A percentile compares a stretch with the other conserved stretches of the same genome.
Conservation (phyloP, 73 alveolate genomes). For the Paramecium tetraurelia region DNA sequence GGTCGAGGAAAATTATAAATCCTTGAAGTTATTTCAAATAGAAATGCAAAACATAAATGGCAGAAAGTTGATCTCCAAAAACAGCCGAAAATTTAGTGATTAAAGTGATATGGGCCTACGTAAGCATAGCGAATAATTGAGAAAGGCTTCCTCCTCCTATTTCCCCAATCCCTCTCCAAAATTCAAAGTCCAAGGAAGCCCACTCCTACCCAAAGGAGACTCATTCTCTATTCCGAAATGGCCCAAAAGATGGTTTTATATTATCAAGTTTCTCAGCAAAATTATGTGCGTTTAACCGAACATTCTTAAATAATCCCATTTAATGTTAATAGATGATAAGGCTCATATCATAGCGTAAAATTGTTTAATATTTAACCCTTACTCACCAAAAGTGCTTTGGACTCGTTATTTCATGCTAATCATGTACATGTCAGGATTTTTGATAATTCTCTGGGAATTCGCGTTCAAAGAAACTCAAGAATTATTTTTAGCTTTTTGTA, state of each 20-base stretch:
- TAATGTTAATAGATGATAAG: neutral
- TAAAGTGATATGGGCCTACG: constrained; percentile 6
- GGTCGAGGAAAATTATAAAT: constrained; percentile 41
- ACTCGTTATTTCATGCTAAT: neutral
- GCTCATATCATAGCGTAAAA: neutral
- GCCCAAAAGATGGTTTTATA: neutral
- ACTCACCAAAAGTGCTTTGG: neutral
- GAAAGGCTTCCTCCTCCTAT: neutral
- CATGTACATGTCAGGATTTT: neutral
- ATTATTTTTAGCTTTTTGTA: constrained; percentile 1
- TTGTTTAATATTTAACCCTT: neutral
- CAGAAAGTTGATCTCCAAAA: neutral
- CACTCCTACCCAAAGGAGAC: neutral
- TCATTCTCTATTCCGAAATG: neutral
- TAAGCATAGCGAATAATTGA: neutral
- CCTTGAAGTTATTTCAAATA: constrained; percentile 18
- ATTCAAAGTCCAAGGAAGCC: constrained; percentile 15
- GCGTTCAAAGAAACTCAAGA: neutral
- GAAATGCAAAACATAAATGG: constrained; percentile 27
- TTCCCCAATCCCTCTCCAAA: constrained; percentile 2
- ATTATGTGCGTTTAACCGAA: neutral
- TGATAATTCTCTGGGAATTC: neutral
- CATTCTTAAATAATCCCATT: neutral
- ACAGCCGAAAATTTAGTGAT: constrained; percentile 23
- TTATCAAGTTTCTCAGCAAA: neutral